Percentiles rank a stretch among this genome's conserved stretches.
Conservation (phyloP, 306 rosid genomes). For the Malus asiatica region DNA sequence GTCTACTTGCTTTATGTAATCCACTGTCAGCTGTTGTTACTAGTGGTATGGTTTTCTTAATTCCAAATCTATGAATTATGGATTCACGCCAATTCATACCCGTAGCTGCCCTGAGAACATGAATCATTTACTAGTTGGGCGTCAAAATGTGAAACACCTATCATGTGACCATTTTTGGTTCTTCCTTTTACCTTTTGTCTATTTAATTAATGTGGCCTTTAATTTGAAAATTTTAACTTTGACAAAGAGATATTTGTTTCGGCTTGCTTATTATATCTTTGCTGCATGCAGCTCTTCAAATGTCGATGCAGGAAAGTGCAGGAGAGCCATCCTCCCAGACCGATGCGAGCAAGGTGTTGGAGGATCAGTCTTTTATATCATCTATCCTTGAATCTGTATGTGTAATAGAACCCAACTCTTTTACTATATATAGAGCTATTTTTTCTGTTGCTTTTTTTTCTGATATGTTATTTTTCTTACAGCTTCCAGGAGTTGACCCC, state of each 20-base stretch:
- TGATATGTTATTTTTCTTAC: conserved; percentile 3
- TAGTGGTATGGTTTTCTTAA: not conserved
- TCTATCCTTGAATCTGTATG: conserved; percentile 36
- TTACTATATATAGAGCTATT: not conserved
- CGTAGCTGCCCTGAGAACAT: not conserved
- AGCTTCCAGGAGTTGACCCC: conserved; percentile 45
- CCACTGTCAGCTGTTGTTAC: not conserved
- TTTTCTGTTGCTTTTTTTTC: not conserved
- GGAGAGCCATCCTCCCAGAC: conserved; percentile 7
- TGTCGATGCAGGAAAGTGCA: conserved; percentile 35
- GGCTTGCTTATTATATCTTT: not conserved
- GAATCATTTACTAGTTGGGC: not conserved
- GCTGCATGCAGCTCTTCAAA: conserved; percentile 31
- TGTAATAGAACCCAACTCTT: not conserved
- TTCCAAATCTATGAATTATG: not conserved
- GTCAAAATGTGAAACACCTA: not conserved
- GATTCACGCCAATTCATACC: not conserved
- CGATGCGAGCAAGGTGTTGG: conserved; percentile 28
- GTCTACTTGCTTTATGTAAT: not conserved
- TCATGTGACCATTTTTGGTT: not conserved
- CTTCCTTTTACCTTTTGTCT: not conserved
- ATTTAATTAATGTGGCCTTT: not conserved
- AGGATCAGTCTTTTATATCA: conserved; percentile 28
- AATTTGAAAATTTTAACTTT: not conserved
- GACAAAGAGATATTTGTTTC: not conserved